Base-by-base conservation (phyloP, 176 grass and related monocot genomes). In the Aegilops bicornis region DNA sequence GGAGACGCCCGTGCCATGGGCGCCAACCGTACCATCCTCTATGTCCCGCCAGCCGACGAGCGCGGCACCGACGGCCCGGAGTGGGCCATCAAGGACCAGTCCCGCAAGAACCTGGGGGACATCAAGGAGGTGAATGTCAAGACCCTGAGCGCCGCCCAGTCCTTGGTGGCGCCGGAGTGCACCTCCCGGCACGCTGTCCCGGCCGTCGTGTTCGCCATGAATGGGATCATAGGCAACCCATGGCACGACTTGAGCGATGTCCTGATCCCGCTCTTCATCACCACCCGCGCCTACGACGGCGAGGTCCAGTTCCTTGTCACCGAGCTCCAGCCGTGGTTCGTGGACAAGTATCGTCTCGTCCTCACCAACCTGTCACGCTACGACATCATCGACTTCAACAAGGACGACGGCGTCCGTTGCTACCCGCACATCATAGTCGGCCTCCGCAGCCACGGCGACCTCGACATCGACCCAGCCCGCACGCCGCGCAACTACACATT, bases 181-280 rank as follows among this genome's bases (percentile, higher is more conserved):
- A 86, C 88, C 68, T 84, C 84, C 14, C 30, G 32, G 50, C 84
- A 92, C 68, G 40, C 42, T 11, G 37, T 93, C 17, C 83, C 80
- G 3, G 86, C 88, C 23, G 25, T 87, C 37, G 88, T 95, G 58
- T 93, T 95, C 69, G 88, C 93, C 7, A 86, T 95, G 37, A 92
- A 92, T 58, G 88, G 86, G 17, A 80, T 95, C 8, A 95, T 86
- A 7, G 87, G 83, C 19, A 95, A 95, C 58, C 42, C 61, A 64
- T 95, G 93, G 91, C 93, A 95, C 30, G 93, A 89, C 65, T 91
- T 95, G 81, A 92, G 83, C 45, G 88, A 95, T 75, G 81, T 95
- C 75, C 79, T 95, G 9, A 9, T 95, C 35, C 93, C 91, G 0
- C 86, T 95, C 75, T 95, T 93, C 86, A 29, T 93, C 52, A 89